Conservation (phyloP, 2,329 filamentous ascomycete species). For the Penicillium glabrum region DNA sequence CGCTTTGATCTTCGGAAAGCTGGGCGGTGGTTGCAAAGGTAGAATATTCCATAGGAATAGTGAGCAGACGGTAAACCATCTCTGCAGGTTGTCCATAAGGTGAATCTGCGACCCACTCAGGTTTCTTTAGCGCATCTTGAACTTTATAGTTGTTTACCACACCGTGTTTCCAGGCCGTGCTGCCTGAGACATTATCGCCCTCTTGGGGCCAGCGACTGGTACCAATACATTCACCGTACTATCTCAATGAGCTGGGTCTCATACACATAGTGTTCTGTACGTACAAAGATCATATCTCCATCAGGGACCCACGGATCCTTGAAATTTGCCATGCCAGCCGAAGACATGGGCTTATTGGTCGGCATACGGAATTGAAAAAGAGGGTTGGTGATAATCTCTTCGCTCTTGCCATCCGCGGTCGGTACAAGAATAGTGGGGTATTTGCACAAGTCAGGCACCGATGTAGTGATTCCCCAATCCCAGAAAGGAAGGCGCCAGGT, state of each 20-base stretch:
- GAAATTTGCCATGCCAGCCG: constrained; percentile 7
- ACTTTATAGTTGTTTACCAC: constrained; percentile 23
- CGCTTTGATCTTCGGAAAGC: constrained; percentile 8
- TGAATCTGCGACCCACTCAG: constrained; percentile 6
- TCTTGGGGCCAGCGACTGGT: constrained; percentile 27
- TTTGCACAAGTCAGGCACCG: constrained; percentile 29
- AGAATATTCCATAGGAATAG: constrained; percentile 14
- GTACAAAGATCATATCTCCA: not conserved
- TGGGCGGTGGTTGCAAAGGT: constrained; percentile 25
- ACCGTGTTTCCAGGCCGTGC: constrained; percentile 15
- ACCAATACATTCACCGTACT: constrained; percentile 19
- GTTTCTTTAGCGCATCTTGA: constrained; percentile 13
- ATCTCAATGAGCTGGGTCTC: not conserved
- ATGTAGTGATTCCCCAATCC: constrained; percentile 43
- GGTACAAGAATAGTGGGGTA: constrained; percentile 34
- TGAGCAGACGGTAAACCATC: constrained; percentile 20
- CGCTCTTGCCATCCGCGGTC: constrained; percentile 36
- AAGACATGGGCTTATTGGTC: constrained; percentile 13
- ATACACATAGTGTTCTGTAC: not conserved
- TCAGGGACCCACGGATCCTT: constrained; percentile 4
- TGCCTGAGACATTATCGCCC: constrained; percentile 11
- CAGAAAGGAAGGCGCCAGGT: constrained; percentile 52
- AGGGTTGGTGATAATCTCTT: constrained; percentile 43
- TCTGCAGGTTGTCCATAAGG: constrained; percentile 17
- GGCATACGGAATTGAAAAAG: constrained; percentile 46